Conservation (phyloP, 805 yeast genomes). For the Candida nemodendra region DNA sequence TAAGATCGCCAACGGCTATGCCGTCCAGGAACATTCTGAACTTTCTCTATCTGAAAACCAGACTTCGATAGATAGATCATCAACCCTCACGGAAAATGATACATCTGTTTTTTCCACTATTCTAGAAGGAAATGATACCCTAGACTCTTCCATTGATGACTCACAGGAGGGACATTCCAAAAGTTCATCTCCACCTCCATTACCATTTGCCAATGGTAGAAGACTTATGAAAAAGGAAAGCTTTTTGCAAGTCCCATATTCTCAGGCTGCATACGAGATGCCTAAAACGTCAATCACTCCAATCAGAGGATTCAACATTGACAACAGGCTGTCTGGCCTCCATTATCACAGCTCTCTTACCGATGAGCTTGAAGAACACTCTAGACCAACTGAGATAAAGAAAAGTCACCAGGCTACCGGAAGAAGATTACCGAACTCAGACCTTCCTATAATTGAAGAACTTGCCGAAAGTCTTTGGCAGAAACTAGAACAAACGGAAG, state of each 20-base stretch:
- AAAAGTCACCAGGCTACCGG: neutral
- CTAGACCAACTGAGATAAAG: neutral
- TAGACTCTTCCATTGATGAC: constrained; percentile 11
- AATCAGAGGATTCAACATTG: constrained; percentile 17
- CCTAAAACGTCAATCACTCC: constrained; percentile 11
- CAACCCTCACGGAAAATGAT: constrained; percentile 5
- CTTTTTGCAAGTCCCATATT: constrained; percentile 21
- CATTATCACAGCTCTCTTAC: neutral
- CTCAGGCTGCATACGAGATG: constrained; percentile 8
- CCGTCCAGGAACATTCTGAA: neutral
- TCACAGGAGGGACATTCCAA: neutral
- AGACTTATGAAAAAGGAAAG: constrained; percentile 31
- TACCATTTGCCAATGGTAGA: constrained; percentile 6
- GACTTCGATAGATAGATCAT: too few species aligned
- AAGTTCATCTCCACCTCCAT: neutral
- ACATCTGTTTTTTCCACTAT: constrained; percentile 13
- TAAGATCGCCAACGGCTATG: constrained; percentile 18
- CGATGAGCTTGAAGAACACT: neutral
- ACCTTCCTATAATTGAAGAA: constrained; percentile 10
- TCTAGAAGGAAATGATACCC: constrained; percentile 10
- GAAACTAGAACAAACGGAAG: neutral
- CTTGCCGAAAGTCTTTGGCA: constrained; percentile 3
- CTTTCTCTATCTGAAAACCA: neutral
- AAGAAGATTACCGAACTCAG: neutral
- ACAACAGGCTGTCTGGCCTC: constrained; percentile 1